A percentile compares a stretch with the other conserved stretches of the same genome.
phyloP scores from a whole-genome alignment of 768 basidiomycete species.

The Boletus bicolor region DNA sequence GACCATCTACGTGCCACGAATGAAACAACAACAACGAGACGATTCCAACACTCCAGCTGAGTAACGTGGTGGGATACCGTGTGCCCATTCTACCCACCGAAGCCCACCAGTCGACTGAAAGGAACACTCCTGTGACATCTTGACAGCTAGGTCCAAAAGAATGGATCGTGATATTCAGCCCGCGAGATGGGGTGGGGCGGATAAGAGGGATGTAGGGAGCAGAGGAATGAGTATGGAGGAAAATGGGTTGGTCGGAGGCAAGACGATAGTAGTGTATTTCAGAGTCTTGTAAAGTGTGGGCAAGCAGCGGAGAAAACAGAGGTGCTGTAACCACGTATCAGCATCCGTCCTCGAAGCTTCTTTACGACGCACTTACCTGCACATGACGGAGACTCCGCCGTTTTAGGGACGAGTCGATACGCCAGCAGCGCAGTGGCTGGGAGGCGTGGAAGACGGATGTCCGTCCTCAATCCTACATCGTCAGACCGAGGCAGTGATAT shows the following conservation, averaged over 20 bases:
- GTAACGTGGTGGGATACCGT: conserved; percentile 70
- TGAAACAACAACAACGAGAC: conserved; percentile 55
- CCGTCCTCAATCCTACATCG: conserved; percentile 36
- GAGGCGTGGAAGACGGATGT: conserved; percentile 52
- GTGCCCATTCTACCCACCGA: conserved; percentile 69
- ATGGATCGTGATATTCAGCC: conserved; percentile 58
- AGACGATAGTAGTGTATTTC: conserved; percentile 73
- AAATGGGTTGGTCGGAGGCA: conserved; percentile 19
- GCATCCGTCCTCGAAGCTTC: background rate
- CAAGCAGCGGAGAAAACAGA: conserved; percentile 61
- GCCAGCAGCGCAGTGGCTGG: conserved; percentile 61
- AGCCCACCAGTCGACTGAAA: conserved; percentile 69
- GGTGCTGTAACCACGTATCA: conserved; percentile 39
- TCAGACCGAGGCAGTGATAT: conserved; percentile 32
- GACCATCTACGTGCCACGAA: conserved; percentile 40
- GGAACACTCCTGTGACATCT: conserved; percentile 34
- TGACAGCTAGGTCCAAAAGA: conserved; percentile 52
- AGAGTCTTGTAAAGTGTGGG: conserved; percentile 52
- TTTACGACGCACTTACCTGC: conserved; percentile 19
- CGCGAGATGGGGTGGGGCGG: conserved; percentile 21
- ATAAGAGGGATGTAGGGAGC: conserved; percentile 57
- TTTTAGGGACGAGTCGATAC: conserved; percentile 50
- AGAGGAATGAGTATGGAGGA: conserved; percentile 64
- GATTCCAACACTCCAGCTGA: conserved; percentile 75
- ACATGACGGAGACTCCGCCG: conserved; percentile 24